Evolutionary conservation across 2,329 filamentous ascomycete genomes (phyloP), one percentile per base, ranked within the genome.

Genomic region (Lecanosticta acicola): DNA sequence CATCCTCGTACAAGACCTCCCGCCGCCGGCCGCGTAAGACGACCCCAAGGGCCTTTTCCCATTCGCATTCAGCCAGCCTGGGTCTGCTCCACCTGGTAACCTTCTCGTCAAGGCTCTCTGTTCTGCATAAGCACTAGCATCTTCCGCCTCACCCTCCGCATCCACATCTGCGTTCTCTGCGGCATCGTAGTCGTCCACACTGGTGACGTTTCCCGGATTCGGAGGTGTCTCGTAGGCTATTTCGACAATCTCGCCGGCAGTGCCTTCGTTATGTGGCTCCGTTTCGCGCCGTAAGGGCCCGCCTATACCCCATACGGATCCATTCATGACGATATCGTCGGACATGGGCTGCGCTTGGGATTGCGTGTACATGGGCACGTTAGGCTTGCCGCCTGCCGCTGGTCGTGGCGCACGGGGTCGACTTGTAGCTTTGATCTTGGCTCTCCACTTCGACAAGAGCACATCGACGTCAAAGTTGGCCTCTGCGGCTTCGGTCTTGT

Each of bases 21-120:
- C 39, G 40, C 17, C 26, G 3, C 72, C 65, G 1, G 85, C 94
- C n/a, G n/a, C n/a, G n/a, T n/a, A n/a, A 4, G 44, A 33, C 3
- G 48, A n/a, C 17, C 40, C 46, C 18, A 48, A 21, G 8, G 54
- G 50, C 24, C 57, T 45, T 36, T 58, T 59, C 11, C 57, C 57
- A 39, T 59, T 57, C 2, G 42, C 38, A 35, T 58, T 58, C 16
- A 56, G n/a, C 37, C 32, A 9, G 19, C 41, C 32, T 14, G 14
- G 41, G 13, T 14, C 40, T 40, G 13, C 35, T 34, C 10, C 32
- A 39, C 16, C 9, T 17, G 19, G 32, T 10, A 3, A 33, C 36
- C 41, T 38, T 18, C 46, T 46, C 16, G 41, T 43, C 16, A 58
- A 36, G 18, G 51, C 50, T 16, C 43, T 47, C 14, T 40, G 39